A percentile compares a stretch with the other conserved stretches of the same genome.
These are phyloP conservation scores for Ustilago hordei DNA, from an alignment of 1,284 basidiomycete genomes.

Conservation along the genomic window DNA sequence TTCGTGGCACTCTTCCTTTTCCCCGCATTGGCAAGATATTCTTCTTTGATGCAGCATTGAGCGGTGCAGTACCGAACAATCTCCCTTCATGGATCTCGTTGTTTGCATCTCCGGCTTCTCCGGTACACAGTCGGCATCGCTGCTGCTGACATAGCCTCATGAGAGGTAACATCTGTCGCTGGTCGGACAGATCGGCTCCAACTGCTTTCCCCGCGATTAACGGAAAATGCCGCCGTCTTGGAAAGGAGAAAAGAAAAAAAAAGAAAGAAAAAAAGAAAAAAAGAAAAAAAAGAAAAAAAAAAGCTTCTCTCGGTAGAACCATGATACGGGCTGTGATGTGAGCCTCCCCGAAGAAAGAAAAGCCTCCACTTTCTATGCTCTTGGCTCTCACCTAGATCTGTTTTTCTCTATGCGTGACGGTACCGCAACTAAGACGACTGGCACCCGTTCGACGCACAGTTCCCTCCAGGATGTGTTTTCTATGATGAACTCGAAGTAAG, in stretches of 20 bases:
- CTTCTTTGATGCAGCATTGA: neutral
- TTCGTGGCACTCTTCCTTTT: constrained; percentile 11
- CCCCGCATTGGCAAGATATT: constrained; percentile 10
- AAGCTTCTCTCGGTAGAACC: constrained; percentile 6
- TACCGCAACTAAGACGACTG: constrained; percentile 5
- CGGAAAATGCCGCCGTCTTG: neutral
- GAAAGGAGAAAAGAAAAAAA: too few relatives aligned
- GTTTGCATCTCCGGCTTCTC: constrained; percentile 19
- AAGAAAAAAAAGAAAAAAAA: too few relatives aligned
- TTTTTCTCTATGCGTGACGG: constrained; percentile 12
- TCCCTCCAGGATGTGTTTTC: neutral
- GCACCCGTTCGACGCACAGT: neutral
- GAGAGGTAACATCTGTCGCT: neutral
- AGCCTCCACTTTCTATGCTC: constrained; percentile 18
- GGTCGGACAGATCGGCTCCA: constrained; percentile 5
- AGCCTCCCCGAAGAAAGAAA: neutral
- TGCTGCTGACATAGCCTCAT: constrained; percentile 1
- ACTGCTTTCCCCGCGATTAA: constrained; percentile 1
- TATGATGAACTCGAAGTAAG: too few relatives aligned
- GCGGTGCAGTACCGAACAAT: constrained; percentile 10
- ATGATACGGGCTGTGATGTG: constrained; percentile 2
- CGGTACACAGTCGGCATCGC: constrained; percentile 6
- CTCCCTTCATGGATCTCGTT: neutral
- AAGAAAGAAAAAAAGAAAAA: too few relatives aligned
- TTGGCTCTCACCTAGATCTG: constrained; percentile 15